Evolutionary conservation across 1,139 yeast genomes (phyloP).

Genomic region (Pneumocystis sp.): DNA sequence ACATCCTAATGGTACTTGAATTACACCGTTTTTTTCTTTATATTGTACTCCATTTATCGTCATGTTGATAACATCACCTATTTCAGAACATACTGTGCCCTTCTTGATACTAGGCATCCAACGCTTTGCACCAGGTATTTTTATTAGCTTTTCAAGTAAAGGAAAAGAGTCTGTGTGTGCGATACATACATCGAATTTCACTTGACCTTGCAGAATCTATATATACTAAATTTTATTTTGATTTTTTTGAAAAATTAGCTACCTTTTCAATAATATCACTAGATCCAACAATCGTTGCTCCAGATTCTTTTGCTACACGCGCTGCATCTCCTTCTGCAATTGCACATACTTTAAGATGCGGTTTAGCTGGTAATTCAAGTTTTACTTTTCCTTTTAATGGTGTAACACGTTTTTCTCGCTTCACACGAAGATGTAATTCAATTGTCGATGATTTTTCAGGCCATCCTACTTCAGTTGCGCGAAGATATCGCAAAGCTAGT

Average conservation of each 20-base stretch:
- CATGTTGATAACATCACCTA: constrained; percentile 28
- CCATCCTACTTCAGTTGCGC: constrained; percentile 3
- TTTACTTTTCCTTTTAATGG: constrained; percentile 6
- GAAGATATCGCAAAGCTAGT: constrained; percentile 1
- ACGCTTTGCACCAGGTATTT: constrained; percentile 75
- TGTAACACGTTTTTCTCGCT: background rate
- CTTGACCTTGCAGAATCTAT: constrained; percentile 43
- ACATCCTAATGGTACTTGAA: constrained; percentile 14
- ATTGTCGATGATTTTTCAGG: background rate
- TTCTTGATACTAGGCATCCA: constrained; percentile 76
- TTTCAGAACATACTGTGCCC: constrained; percentile 66
- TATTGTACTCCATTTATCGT: constrained; percentile 47
- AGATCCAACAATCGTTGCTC: constrained; percentile 12
- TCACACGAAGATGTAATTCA: background rate
- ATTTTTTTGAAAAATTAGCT: background rate
- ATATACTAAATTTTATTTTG: constrained; percentile 29
- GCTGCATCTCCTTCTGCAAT: constrained; percentile 11
- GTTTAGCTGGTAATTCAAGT: constrained; percentile 3
- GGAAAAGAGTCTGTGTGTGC: constrained; percentile 71
- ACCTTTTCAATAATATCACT: constrained; percentile 9
- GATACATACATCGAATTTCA: constrained; percentile 61
- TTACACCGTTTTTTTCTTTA: constrained; percentile 41
- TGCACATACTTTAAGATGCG: constrained; percentile 5
- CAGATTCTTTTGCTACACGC: constrained; percentile 6
- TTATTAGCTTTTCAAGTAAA: constrained; percentile 50